Conservation (phyloP, 352 stramenopile species). For the Phytophthora cactorum region DNA sequence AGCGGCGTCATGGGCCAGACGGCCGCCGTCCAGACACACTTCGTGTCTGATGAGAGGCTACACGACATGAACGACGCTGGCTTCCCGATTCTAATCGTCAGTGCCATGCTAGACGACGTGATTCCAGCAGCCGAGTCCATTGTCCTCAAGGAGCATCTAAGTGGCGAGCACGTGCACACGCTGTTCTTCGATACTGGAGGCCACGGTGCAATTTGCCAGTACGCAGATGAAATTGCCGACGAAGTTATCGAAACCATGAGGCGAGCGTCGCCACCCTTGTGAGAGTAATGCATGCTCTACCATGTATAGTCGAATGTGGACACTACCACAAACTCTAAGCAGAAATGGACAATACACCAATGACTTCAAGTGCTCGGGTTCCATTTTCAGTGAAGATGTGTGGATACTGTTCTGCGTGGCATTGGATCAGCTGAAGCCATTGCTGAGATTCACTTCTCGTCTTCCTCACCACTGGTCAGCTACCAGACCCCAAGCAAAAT, state of each 20-base stretch:
- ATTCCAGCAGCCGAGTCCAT: slow-evolving; percentile 51
- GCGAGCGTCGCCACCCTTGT: slow-evolving; percentile 25
- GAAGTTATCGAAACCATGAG: slow-evolving; percentile 39
- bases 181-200: slow-evolving; percentile 55
- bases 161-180: slow-evolving; percentile 46
- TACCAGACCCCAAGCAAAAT: too few relatives aligned
- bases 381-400: not conserved
- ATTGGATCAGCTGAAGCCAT: too few relatives aligned
- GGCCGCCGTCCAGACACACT: slow-evolving; percentile 49
- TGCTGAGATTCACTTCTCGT: not conserved
- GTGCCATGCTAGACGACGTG: slow-evolving; percentile 51
- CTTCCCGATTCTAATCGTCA: slow-evolving; percentile 62
- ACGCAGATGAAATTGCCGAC: slow-evolving; percentile 46
- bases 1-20: slow-evolving; percentile 43
- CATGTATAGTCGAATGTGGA: slow-evolving; percentile 15
- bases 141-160: slow-evolving; percentile 40
- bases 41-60: slow-evolving; percentile 55
- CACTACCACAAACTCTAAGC: slow-evolving; percentile 28
- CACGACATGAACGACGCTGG: slow-evolving; percentile 42
- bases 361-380: slow-evolving; percentile 18
- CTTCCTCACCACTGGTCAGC: not conserved
- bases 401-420: not conserved
- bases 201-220: slow-evolving; percentile 58
- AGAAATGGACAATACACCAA: slow-evolving; percentile 26
- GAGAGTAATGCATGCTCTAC: slow-evolving; percentile 10